Conservation (phyloP, 768 basidiomycete genomes). For the Suillus plorans region DNA sequence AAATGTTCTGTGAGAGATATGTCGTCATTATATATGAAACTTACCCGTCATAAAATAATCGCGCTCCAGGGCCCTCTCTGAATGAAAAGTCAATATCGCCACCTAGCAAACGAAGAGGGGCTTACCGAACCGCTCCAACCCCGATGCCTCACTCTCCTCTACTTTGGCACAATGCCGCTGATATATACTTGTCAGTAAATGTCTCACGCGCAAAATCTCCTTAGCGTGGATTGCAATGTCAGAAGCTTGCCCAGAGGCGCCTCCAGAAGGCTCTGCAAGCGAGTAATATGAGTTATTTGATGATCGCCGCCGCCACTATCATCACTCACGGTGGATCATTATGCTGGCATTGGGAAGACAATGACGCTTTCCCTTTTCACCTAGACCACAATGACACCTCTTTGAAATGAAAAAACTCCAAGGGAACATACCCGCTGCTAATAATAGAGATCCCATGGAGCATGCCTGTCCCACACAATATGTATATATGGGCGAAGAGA, state of each 20-base stretch:
- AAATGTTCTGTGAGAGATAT: slow-evolving; percentile 21
- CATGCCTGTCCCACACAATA: slow-evolving; percentile 96
- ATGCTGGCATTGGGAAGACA: slow-evolving; percentile 92
- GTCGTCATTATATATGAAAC: slow-evolving; percentile 17
- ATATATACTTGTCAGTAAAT: slow-evolving; percentile 84
- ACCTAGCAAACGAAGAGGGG: slow-evolving; percentile 21
- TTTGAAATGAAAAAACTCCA: slow-evolving; percentile 11
- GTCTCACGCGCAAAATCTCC: slow-evolving; percentile 89
- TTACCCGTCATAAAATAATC: slow-evolving; percentile 95
- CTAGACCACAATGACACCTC: slow-evolving; percentile 29
- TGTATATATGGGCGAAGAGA: slow-evolving; percentile 93
- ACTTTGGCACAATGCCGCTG: slow-evolving; percentile 76
- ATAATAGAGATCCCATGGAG: slow-evolving; percentile 92
- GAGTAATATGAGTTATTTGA: slow-evolving; percentile 13
- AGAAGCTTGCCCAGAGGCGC: slow-evolving; percentile 91
- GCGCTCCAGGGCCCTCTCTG: slow-evolving; percentile 87
- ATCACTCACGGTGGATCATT: slow-evolving; percentile 91
- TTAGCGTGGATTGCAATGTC: slow-evolving; percentile 98
- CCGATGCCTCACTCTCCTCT: slow-evolving; percentile 63
- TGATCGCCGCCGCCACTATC: background rate
- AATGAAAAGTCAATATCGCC: slow-evolving; percentile 9
- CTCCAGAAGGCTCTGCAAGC: slow-evolving; percentile 86
- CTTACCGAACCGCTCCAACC: slow-evolving; percentile 78
- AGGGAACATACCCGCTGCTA: slow-evolving; percentile 65
- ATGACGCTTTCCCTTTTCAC: slow-evolving; percentile 88